phyloP scores from a whole-genome alignment of 192 early-diverging fungal genomes.

The Linnemannia exigua region DNA sequence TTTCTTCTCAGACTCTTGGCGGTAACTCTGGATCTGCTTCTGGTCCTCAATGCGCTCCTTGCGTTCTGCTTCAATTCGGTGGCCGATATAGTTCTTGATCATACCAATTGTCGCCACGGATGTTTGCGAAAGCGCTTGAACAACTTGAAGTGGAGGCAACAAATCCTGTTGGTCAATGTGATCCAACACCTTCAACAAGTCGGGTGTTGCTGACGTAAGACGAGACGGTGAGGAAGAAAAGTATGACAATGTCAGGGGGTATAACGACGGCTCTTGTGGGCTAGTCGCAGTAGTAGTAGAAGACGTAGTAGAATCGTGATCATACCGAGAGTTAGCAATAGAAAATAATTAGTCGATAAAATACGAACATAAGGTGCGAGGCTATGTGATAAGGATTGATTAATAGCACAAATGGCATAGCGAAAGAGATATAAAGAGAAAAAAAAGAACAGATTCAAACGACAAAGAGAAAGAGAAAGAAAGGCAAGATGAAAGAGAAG shows the following conservation, averaged over 20 bases:
- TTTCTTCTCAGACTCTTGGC: conserved; percentile 84
- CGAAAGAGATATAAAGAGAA: neutral
- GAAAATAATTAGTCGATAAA: neutral
- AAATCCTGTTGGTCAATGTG: conserved; percentile 90
- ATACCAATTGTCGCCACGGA: conserved; percentile 90
- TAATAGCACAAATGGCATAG: no score
- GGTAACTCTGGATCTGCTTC: conserved; percentile 80
- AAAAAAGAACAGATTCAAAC: neutral
- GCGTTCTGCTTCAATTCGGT: conserved; percentile 80
- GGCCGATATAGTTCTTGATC: conserved; percentile 87
- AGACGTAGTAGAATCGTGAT: neutral
- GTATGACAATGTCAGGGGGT: conserved; percentile 78
- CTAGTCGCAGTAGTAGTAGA: conserved; percentile 34
- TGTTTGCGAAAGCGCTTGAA: conserved; percentile 86
- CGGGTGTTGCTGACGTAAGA: conserved; percentile 66
- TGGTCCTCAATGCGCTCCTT: conserved; percentile 77
- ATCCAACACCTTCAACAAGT: conserved; percentile 78
- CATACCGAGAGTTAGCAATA: neutral
- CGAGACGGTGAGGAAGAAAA: conserved; percentile 79
- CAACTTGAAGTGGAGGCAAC: conserved; percentile 90
- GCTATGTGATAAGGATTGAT: no score
- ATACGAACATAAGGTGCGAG: neutral
- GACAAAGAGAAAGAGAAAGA: no score
- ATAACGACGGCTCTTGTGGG: conserved; percentile 75
- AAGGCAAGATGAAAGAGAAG: no score